These are phyloP conservation scores for Telopea speciosissima DNA, from an alignment of 177 flowering plant species.

Conservation along the genomic window DNA sequence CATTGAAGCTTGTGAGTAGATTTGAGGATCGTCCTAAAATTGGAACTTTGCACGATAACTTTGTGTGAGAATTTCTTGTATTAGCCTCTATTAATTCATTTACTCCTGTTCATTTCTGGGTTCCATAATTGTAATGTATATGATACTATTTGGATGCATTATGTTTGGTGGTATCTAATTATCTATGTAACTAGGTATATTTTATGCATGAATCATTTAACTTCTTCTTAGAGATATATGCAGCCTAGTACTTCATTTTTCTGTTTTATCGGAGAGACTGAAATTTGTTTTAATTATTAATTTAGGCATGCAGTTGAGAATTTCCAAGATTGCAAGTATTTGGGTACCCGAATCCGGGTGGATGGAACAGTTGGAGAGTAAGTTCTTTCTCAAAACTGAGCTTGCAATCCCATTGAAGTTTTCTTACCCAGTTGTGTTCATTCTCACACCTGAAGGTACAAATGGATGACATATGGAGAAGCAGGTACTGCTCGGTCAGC, in stretches of 20 bases:
- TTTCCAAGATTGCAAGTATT: slow-evolving; percentile 76
- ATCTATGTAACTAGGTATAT: neutral
- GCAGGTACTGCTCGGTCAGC: slow-evolving; percentile 77
- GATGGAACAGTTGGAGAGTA: slow-evolving; percentile 93
- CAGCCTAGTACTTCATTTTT: no score
- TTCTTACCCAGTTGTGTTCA: neutral
- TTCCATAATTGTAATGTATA: slow-evolving; percentile 1
- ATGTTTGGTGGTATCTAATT: neutral
- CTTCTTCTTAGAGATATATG: no score
- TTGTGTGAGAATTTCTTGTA: slow-evolving; percentile 42
- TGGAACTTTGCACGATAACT: slow-evolving; percentile 68
- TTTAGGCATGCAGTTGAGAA: slow-evolving; percentile 64
- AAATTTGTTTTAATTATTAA: slow-evolving; percentile 7
- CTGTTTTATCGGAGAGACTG: neutral
- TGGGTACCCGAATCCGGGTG: slow-evolving; percentile 83
- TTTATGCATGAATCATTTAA: neutral
- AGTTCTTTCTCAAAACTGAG: slow-evolving; percentile 21
- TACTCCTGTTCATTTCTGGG: neutral
- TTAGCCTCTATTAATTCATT: slow-evolving; percentile 22
- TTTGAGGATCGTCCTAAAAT: slow-evolving; percentile 60
- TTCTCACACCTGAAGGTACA: slow-evolving; percentile 49
- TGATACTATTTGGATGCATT: neutral
- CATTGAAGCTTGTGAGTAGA: slow-evolving; percentile 53
- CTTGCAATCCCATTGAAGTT: slow-evolving; percentile 6
- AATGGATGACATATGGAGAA: slow-evolving; percentile 99